Conservation (phyloP, 2,329 filamentous ascomycete species). For the Trichophyton mentagrophytes region DNA sequence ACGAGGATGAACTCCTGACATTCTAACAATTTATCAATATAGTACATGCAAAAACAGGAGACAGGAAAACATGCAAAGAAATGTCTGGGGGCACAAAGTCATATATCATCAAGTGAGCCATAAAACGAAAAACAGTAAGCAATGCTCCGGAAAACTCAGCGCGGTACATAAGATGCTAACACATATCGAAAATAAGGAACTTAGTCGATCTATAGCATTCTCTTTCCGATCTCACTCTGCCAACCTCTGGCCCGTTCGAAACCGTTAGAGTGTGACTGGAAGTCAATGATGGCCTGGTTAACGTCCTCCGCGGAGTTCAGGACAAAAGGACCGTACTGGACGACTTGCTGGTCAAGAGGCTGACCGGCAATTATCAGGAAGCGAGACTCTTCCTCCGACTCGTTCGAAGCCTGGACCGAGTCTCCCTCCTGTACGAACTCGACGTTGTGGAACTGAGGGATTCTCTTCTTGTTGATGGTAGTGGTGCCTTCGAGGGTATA, state of each 20-base stretch:
- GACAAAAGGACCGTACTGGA: constrained; percentile 82
- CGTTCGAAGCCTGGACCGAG: constrained; percentile 57
- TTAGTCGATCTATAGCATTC: constrained; percentile 36
- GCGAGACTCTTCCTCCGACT: constrained; percentile 40
- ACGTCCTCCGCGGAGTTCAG: constrained; percentile 58
- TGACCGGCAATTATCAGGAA: constrained; percentile 62
- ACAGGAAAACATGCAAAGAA: neutral
- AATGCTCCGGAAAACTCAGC: neutral
- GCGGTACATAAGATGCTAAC: neutral
- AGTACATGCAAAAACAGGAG: neutral
- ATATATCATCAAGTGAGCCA: neutral
- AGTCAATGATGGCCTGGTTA: constrained; percentile 64
- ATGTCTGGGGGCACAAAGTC: neutral
- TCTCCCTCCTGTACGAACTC: constrained; percentile 76
- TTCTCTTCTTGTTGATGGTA: constrained; percentile 45
- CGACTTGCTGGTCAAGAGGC: constrained; percentile 65
- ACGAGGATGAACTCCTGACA: neutral
- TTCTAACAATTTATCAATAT: neutral
- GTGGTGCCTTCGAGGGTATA: constrained; percentile 70
- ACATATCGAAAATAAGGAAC: neutral
- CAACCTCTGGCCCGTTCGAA: constrained; percentile 69
- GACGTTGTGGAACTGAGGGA: constrained; percentile 70
- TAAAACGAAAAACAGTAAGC: neutral
- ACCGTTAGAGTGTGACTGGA: constrained; percentile 58
- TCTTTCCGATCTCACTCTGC: constrained; percentile 77